Conservation (phyloP, 352 stramenopile species). For the Phytophthora vignae region DNA sequence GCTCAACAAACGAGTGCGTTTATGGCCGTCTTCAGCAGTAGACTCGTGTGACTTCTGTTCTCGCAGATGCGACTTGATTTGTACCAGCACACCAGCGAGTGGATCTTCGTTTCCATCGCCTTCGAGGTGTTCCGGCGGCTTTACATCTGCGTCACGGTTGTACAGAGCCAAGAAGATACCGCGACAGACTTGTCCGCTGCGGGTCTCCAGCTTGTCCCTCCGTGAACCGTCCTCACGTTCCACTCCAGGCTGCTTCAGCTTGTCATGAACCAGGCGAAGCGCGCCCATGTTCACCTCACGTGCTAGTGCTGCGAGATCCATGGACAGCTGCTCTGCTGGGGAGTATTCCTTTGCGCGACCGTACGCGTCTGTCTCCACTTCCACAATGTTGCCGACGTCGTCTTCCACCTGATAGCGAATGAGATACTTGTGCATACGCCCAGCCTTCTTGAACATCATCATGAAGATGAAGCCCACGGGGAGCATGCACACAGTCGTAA, state of each 20-base stretch:
- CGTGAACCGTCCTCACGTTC: constrained; percentile 15
- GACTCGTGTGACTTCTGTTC: constrained; percentile 19
- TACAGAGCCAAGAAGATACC: constrained; percentile 71
- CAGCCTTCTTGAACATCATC: constrained; percentile 80
- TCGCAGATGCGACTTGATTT: constrained; percentile 61
- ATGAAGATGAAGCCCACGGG: constrained; percentile 70
- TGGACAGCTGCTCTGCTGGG: constrained; percentile 49
- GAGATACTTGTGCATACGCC: constrained; percentile 61
- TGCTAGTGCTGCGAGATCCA: constrained; percentile 64
- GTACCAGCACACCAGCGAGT: constrained; percentile 48
- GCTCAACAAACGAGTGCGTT: constrained; percentile 23
- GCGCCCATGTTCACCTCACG: constrained; percentile 48
- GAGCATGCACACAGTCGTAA: constrained; percentile 75
- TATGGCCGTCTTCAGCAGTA: neutral
- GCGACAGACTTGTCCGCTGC: constrained; percentile 54
- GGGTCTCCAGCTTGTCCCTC: constrained; percentile 15
- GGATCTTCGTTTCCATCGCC: constrained; percentile 39
- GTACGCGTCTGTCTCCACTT: constrained; percentile 75
- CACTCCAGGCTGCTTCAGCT: constrained; percentile 43
- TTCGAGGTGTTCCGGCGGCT: constrained; percentile 34
- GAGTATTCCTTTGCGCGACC: constrained; percentile 61
- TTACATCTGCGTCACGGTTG: constrained; percentile 58
- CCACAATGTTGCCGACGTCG: constrained; percentile 60
- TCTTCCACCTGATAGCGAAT: constrained; percentile 76
- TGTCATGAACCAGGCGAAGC: constrained; percentile 40